Conservation (phyloP, 1,284 basidiomycete species). For the Naganishia cerealis region DNA sequence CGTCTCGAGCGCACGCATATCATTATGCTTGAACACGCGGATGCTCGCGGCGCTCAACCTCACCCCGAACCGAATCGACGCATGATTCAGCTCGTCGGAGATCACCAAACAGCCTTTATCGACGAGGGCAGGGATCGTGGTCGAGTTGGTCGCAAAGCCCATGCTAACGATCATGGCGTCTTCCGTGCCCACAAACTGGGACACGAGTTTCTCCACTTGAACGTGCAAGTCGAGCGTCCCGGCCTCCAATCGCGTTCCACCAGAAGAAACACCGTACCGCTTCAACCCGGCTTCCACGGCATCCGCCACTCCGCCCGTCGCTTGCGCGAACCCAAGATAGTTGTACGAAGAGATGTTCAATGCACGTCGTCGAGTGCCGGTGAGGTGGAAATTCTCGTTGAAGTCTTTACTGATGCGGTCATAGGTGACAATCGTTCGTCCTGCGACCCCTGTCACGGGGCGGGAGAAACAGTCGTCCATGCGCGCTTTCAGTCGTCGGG, state of each 20-base stretch:
- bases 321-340: slow-evolving; percentile 97
- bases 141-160: slow-evolving; percentile 98
- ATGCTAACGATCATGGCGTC: slow-evolving; percentile 87
- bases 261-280: slow-evolving; percentile 75
- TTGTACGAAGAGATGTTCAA: slow-evolving; percentile 99
- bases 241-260: slow-evolving; percentile 76
- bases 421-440: slow-evolving; percentile 82
- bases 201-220: slow-evolving; percentile 81
- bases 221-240: slow-evolving; percentile 81
- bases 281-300: slow-evolving; percentile 78
- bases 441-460: slow-evolving; percentile 91
- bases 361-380: slow-evolving; percentile 78
- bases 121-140: slow-evolving; percentile 87
- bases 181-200: slow-evolving; percentile 84
- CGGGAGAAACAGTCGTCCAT: slow-evolving; percentile 95
- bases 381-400: slow-evolving; percentile 74
- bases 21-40: slow-evolving; percentile 95
- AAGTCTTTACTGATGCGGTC: slow-evolving; percentile 83
- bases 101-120: slow-evolving; percentile 91
- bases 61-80: slow-evolving; percentile 90
- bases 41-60: slow-evolving; percentile 85
- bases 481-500: slow-evolving; percentile 86
- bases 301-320: slow-evolving; percentile 87
- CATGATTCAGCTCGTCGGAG: slow-evolving; percentile 96
- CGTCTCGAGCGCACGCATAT: slow-evolving; percentile 79